phyloP scores from a whole-genome alignment of 805 yeast genomes.

The Wickerhamiella azymoides region DNA sequence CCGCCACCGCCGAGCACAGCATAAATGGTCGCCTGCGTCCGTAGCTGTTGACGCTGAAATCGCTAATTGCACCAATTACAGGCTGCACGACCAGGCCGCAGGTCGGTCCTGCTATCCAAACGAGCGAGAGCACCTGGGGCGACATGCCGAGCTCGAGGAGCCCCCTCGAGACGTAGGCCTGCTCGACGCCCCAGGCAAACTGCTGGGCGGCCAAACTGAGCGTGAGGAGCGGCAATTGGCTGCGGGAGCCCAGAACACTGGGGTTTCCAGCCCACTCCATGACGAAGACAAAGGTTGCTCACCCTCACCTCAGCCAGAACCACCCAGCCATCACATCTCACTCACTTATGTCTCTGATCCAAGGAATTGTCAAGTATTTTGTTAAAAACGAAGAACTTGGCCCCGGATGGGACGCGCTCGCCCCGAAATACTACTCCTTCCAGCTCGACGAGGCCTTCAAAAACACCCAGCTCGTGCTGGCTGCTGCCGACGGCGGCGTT shows the following conservation, averaged over 20 bases:
- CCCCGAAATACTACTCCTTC: slow-evolving; percentile 3
- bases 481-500: slow-evolving; percentile 1
- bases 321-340: no score
- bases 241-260: slow-evolving; percentile 12
- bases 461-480: slow-evolving; percentile 4
- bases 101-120: slow-evolving; percentile 57
- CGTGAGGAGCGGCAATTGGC: slow-evolving; percentile 18
- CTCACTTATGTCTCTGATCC: slow-evolving; percentile 2
- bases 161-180: slow-evolving; percentile 50
- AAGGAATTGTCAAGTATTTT: background rate
- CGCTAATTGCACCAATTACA: slow-evolving; percentile 44
- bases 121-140: slow-evolving; percentile 38
- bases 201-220: slow-evolving; percentile 42
- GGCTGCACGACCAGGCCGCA: slow-evolving; percentile 56
- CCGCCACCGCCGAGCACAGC: slow-evolving; percentile 38
- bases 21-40: slow-evolving; percentile 49
- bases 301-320: no score
- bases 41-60: slow-evolving; percentile 23
- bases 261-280: slow-evolving; percentile 21
- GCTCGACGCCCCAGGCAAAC: slow-evolving; percentile 53
- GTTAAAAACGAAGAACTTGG: background rate
- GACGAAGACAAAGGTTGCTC: background rate
- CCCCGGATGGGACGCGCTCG: background rate
- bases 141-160: slow-evolving; percentile 48
- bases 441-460: slow-evolving; percentile 2